Conservation (phyloP, 2,329 filamentous ascomycete genomes). For the Diplodia scrobiculata region DNA sequence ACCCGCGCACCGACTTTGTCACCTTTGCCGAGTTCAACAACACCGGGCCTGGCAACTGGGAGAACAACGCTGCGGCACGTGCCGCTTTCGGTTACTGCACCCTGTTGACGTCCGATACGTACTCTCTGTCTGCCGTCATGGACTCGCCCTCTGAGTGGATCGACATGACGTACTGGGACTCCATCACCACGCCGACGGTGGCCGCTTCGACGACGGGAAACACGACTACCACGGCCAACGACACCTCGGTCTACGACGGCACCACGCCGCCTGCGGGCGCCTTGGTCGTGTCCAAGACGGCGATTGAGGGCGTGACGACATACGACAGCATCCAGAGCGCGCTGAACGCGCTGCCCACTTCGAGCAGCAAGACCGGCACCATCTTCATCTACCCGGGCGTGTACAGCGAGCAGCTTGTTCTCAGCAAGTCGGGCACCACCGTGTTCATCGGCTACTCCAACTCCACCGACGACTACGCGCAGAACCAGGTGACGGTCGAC, state of each 20-base stretch:
- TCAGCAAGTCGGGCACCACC: conserved; percentile 60
- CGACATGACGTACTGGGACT: conserved; percentile 46
- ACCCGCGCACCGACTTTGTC: conserved; percentile 36
- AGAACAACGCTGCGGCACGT: conserved; percentile 43
- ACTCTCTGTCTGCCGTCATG: conserved; percentile 41
- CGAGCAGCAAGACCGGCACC: conserved; percentile 51
- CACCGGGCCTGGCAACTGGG: conserved; percentile 49
- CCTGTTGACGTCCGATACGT: conserved; percentile 44
- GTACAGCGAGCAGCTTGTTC: conserved; percentile 61
- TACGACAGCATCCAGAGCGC: conserved; percentile 56
- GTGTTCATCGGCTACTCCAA: conserved; percentile 59
- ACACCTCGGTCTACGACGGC: conserved; percentile 32
- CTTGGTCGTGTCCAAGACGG: conserved; percentile 49
- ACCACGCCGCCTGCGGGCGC: conserved; percentile 52
- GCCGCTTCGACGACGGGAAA: conserved; percentile 31
- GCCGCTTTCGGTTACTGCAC: conserved; percentile 43
- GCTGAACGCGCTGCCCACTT: conserved; percentile 56
- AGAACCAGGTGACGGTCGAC: conserved; percentile 60
- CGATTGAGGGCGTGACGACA: conserved; percentile 36
- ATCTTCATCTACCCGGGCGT: conserved; percentile 63
- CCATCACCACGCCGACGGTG: conserved; percentile 42
- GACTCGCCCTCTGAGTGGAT: conserved; percentile 44
- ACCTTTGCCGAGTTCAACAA: conserved; percentile 56
- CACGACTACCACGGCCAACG: conserved; percentile 36
- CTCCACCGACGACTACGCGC: conserved; percentile 55